A percentile compares a stretch with the other conserved stretches of the same genome.
These are phyloP conservation scores for Harringtonia lauricola DNA, from an alignment of 2,329 filamentous ascomycete genomes.

Conservation along the genomic window DNA sequence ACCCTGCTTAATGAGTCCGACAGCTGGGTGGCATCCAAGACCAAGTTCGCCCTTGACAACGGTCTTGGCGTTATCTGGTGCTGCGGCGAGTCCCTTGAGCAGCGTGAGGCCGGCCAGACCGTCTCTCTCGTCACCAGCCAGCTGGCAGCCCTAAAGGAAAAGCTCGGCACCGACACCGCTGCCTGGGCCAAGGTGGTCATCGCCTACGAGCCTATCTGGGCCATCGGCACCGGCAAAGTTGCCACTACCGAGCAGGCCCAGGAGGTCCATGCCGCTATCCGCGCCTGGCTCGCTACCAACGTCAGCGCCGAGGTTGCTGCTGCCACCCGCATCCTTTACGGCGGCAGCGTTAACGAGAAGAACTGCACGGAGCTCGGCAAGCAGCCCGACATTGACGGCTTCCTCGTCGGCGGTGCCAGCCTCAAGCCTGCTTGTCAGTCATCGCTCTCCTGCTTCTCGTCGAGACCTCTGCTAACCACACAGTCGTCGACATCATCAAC, in stretches of 20 bases:
- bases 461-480: constrained; percentile 2
- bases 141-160: constrained; percentile 64
- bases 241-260: constrained; percentile 83
- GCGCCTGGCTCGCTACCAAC: constrained; percentile 73
- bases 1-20: constrained; percentile 82
- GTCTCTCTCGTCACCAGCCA: constrained; percentile 77
- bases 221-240: constrained; percentile 86
- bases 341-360: constrained; percentile 94
- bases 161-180: constrained; percentile 50
- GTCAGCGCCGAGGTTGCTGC: constrained; percentile 68
- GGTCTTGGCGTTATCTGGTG: constrained; percentile 90
- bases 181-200: constrained; percentile 85
- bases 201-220: constrained; percentile 99
- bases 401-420: constrained; percentile 91
- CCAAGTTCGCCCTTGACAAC: constrained; percentile 80
- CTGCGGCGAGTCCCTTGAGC: constrained; percentile 90
- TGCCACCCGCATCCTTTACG: constrained; percentile 89
- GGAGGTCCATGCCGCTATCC: constrained; percentile 87
- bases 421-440: constrained; percentile 88
- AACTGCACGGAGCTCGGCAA: constrained; percentile 90
- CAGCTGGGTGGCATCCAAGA: constrained; percentile 81
- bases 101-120: constrained; percentile 78
- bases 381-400: constrained; percentile 92
- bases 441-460: background rate
- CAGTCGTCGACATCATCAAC: constrained; percentile 52